Base-by-base conservation (phyloP, 1,284 basidiomycete genomes). In the Cutaneotrichosporon spelunceum region DNA sequence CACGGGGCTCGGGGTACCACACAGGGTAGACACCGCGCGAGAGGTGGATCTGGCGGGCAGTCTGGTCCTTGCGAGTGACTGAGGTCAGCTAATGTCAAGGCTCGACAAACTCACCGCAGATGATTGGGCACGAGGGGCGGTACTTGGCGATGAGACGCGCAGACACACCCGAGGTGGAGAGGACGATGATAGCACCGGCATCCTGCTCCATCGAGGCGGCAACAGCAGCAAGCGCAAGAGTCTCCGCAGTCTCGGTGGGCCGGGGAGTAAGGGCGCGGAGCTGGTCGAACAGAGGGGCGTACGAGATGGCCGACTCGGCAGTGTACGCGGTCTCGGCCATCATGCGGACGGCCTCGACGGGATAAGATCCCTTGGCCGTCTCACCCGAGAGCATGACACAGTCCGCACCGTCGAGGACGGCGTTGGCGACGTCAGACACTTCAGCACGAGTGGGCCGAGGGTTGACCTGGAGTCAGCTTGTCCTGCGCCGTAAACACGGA, bases 371-470 rank as follows among this genome's bases (percentile, higher is more conserved):
- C 84, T 97, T 98, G 66, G 93, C 93, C 58, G 94, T 97, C 83
- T 98, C 93, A 68, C 94, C 93, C 26, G 93, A 96, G 78, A 98
- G 83, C 93, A 98, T 98, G 78, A 98, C 93, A 81, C 94, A 97
- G 83, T 98, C 93, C 30, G 94, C 87, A 65, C 93, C 94, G 77
- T 98, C 93, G 57, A 98, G 86, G 57, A 98, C 93, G 66, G 93
- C 93, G 81, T 98, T 98, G 70, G 94, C 93, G 58, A 98, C 93
- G 77, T 98, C 94, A 74, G 93, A 96, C 65, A 98, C 86, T 82
- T 97, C 93, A 53, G 93, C 93, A 80, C 94, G 93, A 69, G 93
- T 97, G 36, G 93, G 93, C 66, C 93, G 85, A 62, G 94, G 94
- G 84, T 97, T 98, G 83, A 91, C 92, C 89, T 91, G 66, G 19